Evolutionary conservation across 192 early-diverging fungal genomes (phyloP).

Genomic region (Rhizophagus clarus): DNA sequence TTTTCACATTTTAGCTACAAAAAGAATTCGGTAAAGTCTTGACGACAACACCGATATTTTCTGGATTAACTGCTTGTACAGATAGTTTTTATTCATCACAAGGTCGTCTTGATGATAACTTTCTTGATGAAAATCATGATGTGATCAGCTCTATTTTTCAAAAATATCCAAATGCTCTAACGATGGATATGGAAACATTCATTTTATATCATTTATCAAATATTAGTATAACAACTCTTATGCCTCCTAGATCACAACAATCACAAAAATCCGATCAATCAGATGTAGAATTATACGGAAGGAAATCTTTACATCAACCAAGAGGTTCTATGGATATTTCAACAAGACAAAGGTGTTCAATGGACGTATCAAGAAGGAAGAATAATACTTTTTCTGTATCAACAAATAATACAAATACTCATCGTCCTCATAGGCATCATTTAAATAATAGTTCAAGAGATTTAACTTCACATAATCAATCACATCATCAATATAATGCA

Average conservation of each 20-base stretch:
- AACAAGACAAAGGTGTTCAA: neutral
- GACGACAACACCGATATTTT: slow-evolving; percentile 36
- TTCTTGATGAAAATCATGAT: slow-evolving; percentile 76
- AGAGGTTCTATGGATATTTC: neutral
- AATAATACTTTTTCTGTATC: neutral
- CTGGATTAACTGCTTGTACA: slow-evolving; percentile 73
- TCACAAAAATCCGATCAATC: neutral
- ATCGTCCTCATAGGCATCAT: neutral
- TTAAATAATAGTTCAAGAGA: neutral
- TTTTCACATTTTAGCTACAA: slow-evolving; percentile 30
- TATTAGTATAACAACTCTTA: slow-evolving; percentile 36
- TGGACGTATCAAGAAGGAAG: neutral
- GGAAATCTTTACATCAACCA: neutral
- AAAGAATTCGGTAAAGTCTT: slow-evolving; percentile 13
- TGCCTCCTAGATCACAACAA: neutral
- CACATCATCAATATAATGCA: neutral
- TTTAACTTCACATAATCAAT: neutral
- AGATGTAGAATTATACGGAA: neutral
- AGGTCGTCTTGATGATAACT: slow-evolving; percentile 69
- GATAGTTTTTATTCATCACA: slow-evolving; percentile 89
- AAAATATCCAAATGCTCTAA: slow-evolving; percentile 53
- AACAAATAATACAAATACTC: neutral
- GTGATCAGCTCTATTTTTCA: slow-evolving; percentile 56
- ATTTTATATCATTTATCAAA: slow-evolving; percentile 82
- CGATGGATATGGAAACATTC: slow-evolving; percentile 88